Base-by-base conservation (phyloP, 768 basidiomycete genomes). In the Pluteus cervinus region DNA sequence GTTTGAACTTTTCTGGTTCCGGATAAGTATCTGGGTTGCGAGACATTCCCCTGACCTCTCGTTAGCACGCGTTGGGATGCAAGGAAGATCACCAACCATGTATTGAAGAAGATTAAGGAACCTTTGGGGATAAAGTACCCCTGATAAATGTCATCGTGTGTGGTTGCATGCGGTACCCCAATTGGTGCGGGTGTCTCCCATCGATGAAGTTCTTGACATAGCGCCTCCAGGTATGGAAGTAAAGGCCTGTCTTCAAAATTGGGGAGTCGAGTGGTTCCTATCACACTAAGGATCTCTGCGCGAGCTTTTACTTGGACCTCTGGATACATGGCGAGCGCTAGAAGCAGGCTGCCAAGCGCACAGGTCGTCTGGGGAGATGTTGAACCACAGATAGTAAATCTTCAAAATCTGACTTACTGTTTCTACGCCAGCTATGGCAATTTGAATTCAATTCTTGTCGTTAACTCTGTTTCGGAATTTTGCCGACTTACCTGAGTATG, bases 1-100 rank as follows among this genome's bases (percentile, higher is more conserved):
- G 49, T 6, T 50, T 25, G 26, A 65, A 65, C 11, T 36, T 35
- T 8, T 41, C 29, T 0, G 61, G 60, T 32, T 62, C 38, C 3
- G 40, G 43, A 34, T 59, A 63, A 21, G 53, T 46, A 4, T 35
- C 41, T 11, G 55, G 55, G 40, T 65, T 56, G 5, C 48, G 47
- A 7, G 52, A 51, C 29, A 61, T 58, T 12, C 45, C 54, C 45
- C 61, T 64, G 9, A 17, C 15, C 9, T 21, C n/a, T 16, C 9
- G n/a, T 15, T 15, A 10, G 21, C 9, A 15, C 16, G 6, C 9
- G n/a, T 15, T 15, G 10, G 21, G 11, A 15, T 16, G 6, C 5
- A 18, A 37, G 2, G 12, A n/a, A 12, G 9, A 15, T n/a, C n/a
- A 36, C 43, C 10, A 28, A 56, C 53, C 49, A 35, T 4, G 39